Conservation (phyloP, 306 rosid species). For the Gleditsia sinensis region DNA sequence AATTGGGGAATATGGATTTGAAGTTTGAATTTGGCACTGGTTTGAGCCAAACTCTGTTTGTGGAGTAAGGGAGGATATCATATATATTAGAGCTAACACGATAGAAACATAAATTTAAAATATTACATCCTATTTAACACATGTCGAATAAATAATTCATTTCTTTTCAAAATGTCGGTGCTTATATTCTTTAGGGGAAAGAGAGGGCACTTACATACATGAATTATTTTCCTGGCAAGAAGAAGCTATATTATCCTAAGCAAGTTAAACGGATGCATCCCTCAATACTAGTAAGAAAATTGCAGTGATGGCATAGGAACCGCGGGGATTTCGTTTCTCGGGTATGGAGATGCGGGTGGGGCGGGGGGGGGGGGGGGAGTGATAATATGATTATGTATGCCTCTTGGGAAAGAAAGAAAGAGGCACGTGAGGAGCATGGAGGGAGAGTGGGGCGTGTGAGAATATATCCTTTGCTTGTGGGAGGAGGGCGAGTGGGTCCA, state of each 20-base stretch:
- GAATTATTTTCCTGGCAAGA: too few relatives aligned
- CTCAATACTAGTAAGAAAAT: neutral
- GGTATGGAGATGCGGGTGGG: neutral
- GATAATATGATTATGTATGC: neutral
- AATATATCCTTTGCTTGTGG: constrained; percentile 93
- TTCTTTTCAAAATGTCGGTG: too few relatives aligned
- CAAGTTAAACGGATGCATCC: too few relatives aligned
- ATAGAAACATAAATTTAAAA: too few relatives aligned
- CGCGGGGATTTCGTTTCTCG: neutral
- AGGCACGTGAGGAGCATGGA: constrained; percentile 44
- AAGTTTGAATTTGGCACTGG: constrained; percentile 7
- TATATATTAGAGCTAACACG: too few relatives aligned
- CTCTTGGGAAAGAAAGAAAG: neutral
- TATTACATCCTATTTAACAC: too few relatives aligned
- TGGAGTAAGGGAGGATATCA: too few relatives aligned
- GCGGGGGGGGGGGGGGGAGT: neutral
- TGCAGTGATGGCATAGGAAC: neutral
- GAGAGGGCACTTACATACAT: too few relatives aligned
- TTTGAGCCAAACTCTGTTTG: neutral
- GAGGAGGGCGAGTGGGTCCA: constrained; percentile 69
- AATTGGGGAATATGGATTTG: constrained; percentile 18
- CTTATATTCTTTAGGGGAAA: too few relatives aligned
- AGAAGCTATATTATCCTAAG: neutral
- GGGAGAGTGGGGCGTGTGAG: constrained; percentile 39
- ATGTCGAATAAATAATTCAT: too few relatives aligned